Conservation (phyloP, 352 stramenopile species). For the Globisporangium carolinianum region DNA sequence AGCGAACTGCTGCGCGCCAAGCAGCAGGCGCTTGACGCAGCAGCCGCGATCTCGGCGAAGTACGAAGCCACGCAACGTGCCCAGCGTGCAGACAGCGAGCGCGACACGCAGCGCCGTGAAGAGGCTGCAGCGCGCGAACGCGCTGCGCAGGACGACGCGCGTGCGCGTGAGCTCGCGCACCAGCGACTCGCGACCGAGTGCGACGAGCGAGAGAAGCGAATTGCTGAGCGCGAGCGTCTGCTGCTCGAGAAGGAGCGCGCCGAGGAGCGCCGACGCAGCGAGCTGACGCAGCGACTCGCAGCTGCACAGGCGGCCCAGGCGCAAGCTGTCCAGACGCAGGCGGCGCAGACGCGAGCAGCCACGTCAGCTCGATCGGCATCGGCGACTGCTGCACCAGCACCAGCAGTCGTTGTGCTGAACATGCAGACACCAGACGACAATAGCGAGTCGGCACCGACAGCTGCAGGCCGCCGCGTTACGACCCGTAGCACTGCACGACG, state of each 20-base stretch:
- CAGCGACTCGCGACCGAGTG: slow-evolving; percentile 42
- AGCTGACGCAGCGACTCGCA: slow-evolving; percentile 8
- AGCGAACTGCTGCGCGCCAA: slow-evolving; percentile 40
- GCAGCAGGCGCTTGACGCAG: slow-evolving; percentile 40
- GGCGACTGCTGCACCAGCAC: slow-evolving; percentile 7
- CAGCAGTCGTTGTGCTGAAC: slow-evolving; percentile 59
- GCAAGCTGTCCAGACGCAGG: neutral
- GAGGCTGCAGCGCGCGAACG: slow-evolving; percentile 28
- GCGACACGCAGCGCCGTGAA: slow-evolving; percentile 19
- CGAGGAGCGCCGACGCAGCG: slow-evolving; percentile 17
- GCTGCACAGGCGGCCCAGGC: neutral
- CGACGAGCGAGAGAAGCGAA: slow-evolving; percentile 42
- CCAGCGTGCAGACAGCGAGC: slow-evolving; percentile 28
- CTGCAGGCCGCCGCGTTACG: slow-evolving; percentile 5
- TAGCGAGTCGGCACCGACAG: slow-evolving; percentile 14
- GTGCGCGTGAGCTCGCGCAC: slow-evolving; percentile 21
- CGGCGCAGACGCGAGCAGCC: neutral
- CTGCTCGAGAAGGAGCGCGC: slow-evolving; percentile 39
- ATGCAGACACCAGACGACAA: slow-evolving; percentile 30
- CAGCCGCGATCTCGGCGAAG: slow-evolving; percentile 35
- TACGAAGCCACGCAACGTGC: slow-evolving; percentile 35
- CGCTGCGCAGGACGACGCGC: slow-evolving; percentile 34
- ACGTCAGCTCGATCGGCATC: neutral
- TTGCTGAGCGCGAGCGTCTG: slow-evolving; percentile 38
- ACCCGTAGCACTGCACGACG: too few relatives aligned